Base-by-base conservation (phyloP, 2,329 filamentous ascomycete species). In the Sphaerulina populicola region DNA sequence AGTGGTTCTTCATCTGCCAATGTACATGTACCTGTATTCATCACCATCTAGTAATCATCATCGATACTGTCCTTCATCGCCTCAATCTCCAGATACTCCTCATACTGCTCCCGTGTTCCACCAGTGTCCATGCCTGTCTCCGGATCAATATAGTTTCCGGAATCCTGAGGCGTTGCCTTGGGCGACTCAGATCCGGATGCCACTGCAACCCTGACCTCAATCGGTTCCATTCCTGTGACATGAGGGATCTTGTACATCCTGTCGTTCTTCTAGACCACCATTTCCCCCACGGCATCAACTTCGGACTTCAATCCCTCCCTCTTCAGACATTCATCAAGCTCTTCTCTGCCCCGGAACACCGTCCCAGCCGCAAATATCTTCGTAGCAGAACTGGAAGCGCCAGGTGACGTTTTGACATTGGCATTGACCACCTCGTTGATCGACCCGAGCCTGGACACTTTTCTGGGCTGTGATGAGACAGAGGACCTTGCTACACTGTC, bases 61-160 rank as follows among this genome's bases (percentile, higher is more conserved):
- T 37, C 37, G 5, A 15, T 18, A 14, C 37, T 39, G 12, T 39
- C 37, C 4, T 39, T 18, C 37, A 15, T 18, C 12, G 37, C 37
- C 6, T 39, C 21, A 9, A n/a, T 39, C n/a, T 18, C n/a, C 40
- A 48, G 14, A 41, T 52, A 40, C 49, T 21, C 36, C 35, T 41
- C 18, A 15, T 36, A 40, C 6, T 11, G n/a, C 35, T 47, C 35
- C 35, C 38, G 27, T 10, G 35, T 23, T 6, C 37, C 21, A 4
- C 44, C 44, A 18, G 44, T 21, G n/a, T 47, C 44, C 11, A 47
- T 47, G 12, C 44, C 44, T 5, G 44, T 47, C 15, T 18, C 9
- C 2, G 44, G 44, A 27, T 47, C 44, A 12, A 47, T 27, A 11
- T 47, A 47, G 21, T 14, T 27, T 10, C 21, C 44, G 9, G 44